phyloP scores from a whole-genome alignment of 2,329 filamentous ascomycete species.

The Aspergillus brasiliensis region DNA sequence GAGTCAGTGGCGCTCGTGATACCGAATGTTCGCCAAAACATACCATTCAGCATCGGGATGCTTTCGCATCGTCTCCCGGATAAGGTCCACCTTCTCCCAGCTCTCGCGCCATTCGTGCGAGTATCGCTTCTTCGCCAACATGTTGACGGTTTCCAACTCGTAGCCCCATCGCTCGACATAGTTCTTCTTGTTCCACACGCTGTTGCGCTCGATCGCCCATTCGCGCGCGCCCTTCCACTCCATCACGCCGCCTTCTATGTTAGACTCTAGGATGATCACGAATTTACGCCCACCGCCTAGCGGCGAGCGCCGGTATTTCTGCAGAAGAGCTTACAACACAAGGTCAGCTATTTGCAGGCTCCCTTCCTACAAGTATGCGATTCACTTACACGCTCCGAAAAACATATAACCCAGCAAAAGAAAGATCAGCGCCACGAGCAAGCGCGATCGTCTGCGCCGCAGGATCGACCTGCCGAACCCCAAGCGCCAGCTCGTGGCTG shows the following conservation, averaged over 20 bases:
- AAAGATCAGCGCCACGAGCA: constrained; percentile 62
- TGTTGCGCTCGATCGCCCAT: constrained; percentile 97
- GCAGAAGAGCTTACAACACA: constrained; percentile 60
- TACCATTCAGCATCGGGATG: constrained; percentile 97
- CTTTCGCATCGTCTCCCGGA: constrained; percentile 84
- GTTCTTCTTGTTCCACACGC: constrained; percentile 88
- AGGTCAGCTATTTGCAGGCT: constrained; percentile 12
- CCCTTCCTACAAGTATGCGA: not conserved
- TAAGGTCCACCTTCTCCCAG: constrained; percentile 97
- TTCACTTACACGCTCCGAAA: constrained; percentile 69
- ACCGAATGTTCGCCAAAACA: constrained; percentile 34
- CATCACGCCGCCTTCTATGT: constrained; percentile 96
- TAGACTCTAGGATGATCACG: constrained; percentile 90
- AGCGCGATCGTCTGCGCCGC: constrained; percentile 66
- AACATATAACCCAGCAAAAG: constrained; percentile 66
- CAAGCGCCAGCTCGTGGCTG: constrained; percentile 32
- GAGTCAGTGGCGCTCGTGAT: constrained; percentile 3
- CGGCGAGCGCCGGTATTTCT: constrained; percentile 69
- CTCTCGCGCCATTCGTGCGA: constrained; percentile 99
- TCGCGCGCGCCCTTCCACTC: constrained; percentile 97
- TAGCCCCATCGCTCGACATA: constrained; percentile 91
- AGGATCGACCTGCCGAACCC: constrained; percentile 53
- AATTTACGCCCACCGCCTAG: constrained; percentile 86
- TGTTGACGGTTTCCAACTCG: constrained; percentile 92
- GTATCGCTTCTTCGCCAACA: constrained; percentile 98